Conservation (phyloP, 495 filamentous ascomycete species). For the Penicillium mononematosum region DNA sequence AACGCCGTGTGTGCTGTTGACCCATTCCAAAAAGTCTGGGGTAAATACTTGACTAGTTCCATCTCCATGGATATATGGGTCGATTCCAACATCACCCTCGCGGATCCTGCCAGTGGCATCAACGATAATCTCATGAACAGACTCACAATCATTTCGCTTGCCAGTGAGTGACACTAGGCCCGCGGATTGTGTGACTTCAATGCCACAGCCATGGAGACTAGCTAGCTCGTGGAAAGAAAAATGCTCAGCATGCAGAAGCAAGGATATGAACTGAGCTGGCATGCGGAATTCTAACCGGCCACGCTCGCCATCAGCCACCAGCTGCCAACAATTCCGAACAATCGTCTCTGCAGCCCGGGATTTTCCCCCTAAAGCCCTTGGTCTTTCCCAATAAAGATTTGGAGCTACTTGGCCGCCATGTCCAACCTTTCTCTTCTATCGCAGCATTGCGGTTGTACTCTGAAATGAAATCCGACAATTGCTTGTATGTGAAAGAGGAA, state of each 20-base stretch:
- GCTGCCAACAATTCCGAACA: conserved; percentile 45
- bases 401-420: conserved; percentile 28
- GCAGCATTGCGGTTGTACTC: not conserved
- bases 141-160: conserved; percentile 35
- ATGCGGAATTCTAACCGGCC: conserved; percentile 46
- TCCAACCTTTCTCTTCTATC: not conserved
- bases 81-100: conserved; percentile 28
- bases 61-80: conserved; percentile 7
- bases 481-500: conserved; percentile 36
- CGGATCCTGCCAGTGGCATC: conserved; percentile 38
- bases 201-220: conserved; percentile 37
- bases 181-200: conserved; percentile 39
- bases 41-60: conserved; percentile 18
- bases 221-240: conserved; percentile 48
- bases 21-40: conserved; percentile 35
- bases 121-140: conserved; percentile 41
- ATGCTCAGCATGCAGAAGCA: conserved; percentile 33
- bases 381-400: conserved; percentile 13
- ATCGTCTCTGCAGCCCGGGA: conserved; percentile 37
- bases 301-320: conserved; percentile 36
- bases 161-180: conserved; percentile 45
- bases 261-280: conserved; percentile 20
- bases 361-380: conserved; percentile 31
- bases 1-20: conserved; percentile 32
- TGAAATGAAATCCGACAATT: conserved; percentile 35